Base-by-base conservation (phyloP, 495 filamentous ascomycete species). In the Penicillium ucsense region DNA sequence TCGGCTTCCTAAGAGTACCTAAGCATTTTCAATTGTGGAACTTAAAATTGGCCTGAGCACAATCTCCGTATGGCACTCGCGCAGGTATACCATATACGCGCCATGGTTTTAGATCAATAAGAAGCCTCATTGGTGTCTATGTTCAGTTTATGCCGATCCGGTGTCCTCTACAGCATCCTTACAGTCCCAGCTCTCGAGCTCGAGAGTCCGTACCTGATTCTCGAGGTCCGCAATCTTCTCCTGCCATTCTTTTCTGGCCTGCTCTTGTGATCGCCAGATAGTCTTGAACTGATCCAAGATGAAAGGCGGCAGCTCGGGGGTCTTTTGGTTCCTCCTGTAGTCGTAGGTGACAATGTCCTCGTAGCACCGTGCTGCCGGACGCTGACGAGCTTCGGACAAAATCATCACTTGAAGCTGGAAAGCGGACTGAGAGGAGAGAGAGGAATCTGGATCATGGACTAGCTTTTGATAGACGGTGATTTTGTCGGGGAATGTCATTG, bases 381-480 rank as follows among this genome's bases (percentile, higher is more conserved):
- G 77, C 56, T 82, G 81, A 53, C 87, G 80, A 34, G 77, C 71
- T 66, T 98, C 90, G 4, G 87, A 94, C 9, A 95, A 63, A 29
- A 96, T 78, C 47, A 81, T 64, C 3, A 76, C 78, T 48, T 80
- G 66, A 0, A 81, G 63, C 12, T 67, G 69, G 58, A 87, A 84
- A 27, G 74, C 71, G 43, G 77, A 73, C 11, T 66, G 66, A 0
- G 61, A 56, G 4, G 60, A 60, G 5, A 57, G 43, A 8, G 60
- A 47, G 8, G 61, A 51, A n/a, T 64, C 59, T 12, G 81, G 78
- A 36, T 73, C 50, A n/a, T 62, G 49, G 5, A 73, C 67, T 5
- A 98, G 76, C 59, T 86, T 94, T 64, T 96, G 92, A 57, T 89
- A 90, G 6, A 92, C 85, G 0, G 88, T 87, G 41, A 96, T 80